A percentile compares a stretch with the other conserved stretches of the same genome.
Conservation (phyloP, 148 eudicot genomes). For the Rhododendron henanense region DNA sequence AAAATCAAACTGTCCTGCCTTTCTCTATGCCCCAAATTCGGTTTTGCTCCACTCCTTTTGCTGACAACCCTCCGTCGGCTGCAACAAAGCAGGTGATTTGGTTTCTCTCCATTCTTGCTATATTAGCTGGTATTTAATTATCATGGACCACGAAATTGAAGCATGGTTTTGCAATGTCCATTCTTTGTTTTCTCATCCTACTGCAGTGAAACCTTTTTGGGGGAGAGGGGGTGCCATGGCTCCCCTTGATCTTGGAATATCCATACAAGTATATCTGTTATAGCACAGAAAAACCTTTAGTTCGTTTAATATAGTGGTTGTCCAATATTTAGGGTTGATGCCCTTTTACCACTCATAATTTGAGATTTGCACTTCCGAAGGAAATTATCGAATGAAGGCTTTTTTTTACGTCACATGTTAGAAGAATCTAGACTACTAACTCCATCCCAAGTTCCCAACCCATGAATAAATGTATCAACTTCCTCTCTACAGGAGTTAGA, state of each 20-base stretch:
- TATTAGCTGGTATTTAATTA: not conserved
- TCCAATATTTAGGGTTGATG: not conserved
- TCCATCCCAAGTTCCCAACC: not conserved
- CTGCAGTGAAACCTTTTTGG: not conserved
- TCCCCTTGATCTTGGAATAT: not conserved
- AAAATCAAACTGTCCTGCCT: constrained; percentile 20
- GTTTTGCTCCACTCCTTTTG: constrained; percentile 24
- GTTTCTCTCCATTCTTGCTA: not conserved
- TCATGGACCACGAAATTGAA: not conserved
- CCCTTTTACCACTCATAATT: not conserved
- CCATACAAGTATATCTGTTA: not conserved
- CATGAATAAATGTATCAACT: not conserved
- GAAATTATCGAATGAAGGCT: not conserved
- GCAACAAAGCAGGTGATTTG: constrained; percentile 30
- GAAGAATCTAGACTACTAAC: not conserved
- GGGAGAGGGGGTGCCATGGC: not conserved
- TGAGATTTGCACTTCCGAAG: not conserved
- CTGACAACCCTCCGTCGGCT: constrained; percentile 28
- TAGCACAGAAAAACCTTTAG: not conserved
- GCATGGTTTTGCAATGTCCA: not conserved
- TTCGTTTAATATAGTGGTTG: not conserved
- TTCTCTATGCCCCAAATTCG: constrained; percentile 26
- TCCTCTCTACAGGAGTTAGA: not conserved
- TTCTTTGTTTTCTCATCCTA: not conserved
- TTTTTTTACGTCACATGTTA: not conserved